Base-by-base conservation (phyloP, 495 filamentous ascomycete species). In the Lasiosphaeria miniovina region DNA sequence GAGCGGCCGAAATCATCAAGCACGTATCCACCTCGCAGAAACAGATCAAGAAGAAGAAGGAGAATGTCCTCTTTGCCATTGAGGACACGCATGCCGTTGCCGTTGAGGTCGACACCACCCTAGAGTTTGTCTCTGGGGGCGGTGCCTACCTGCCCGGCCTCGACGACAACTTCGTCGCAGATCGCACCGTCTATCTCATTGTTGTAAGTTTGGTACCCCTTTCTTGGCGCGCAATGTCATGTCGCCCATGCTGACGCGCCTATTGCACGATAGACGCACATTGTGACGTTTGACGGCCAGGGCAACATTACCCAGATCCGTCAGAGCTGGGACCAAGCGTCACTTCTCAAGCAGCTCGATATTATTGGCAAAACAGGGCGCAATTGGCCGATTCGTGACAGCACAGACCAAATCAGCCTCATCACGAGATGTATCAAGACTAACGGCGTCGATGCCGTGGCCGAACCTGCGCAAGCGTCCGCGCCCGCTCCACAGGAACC, bases 331-430 rank as follows among this genome's bases (percentile, higher is more conserved):
- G 94, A 98, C 70, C 95, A 98, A 74, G 93, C 86, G 33, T 90
- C 90, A 54, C 82, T 98, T 8, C 81, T 98, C 60, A 98, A 94
- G 74, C 88, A 93, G 69, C 84, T 97, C 54, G 92, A 96, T 64
- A 87, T 96, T 36, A 98, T 98, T 74, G 94, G 94, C 58, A 84
- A 85, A 64, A 86, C 89, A 33, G 90, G 88, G 49, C 88, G 87
- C 67, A 90, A 88, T 68, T 98, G 94, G 94, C 94, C 94, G 17
- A 93, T 98, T 72, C 89, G 87, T 60, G 91, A 96, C 68, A 89
- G 88, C 58, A 88, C 84, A 63, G 91, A 96, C 32, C 94, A 98
- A 73, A 80, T 86, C 48, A 87, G 82, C 63, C 76, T 96, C 59
- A 88, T 98, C 62, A 62, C 72, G 48, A 77, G 71, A 38, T 84